Percentiles rank a stretch among this genome's conserved stretches.
Evolutionary conservation across 2,329 filamentous ascomycete genomes (phyloP).

Genomic region (Stemphylium vesicarium): DNA sequence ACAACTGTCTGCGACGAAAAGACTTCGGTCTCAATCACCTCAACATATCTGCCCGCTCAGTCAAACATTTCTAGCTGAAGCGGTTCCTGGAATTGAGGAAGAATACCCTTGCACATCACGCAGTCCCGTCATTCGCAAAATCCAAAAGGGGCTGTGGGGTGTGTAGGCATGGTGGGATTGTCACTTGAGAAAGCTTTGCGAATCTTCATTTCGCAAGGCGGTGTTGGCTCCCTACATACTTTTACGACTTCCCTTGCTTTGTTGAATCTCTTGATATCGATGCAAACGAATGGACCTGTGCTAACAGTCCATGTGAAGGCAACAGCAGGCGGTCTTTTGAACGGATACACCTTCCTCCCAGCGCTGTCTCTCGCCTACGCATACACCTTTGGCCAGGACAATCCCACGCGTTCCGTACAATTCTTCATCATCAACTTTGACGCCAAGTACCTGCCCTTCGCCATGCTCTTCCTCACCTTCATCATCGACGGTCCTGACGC

Average conservation of each 20-base stretch:
- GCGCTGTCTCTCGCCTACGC: slow-evolving; percentile 77
- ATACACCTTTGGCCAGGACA: slow-evolving; percentile 87
- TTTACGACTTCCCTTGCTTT: slow-evolving; percentile 12
- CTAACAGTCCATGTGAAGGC: slow-evolving; percentile 52
- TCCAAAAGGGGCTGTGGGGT: slow-evolving; percentile 52
- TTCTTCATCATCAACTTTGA: slow-evolving; percentile 87
- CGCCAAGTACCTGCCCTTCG: slow-evolving; percentile 79
- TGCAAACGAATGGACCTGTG: slow-evolving; percentile 19
- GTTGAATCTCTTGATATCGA: slow-evolving; percentile 9
- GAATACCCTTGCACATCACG: slow-evolving; percentile 58
- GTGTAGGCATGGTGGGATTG: slow-evolving; percentile 60
- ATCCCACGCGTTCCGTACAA: slow-evolving; percentile 74
- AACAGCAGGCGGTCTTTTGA: slow-evolving; percentile 61
- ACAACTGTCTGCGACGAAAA: slow-evolving; percentile 23
- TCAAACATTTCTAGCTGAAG: slow-evolving; percentile 54
- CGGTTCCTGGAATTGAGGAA: slow-evolving; percentile 63
- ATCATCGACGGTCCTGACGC: slow-evolving; percentile 66
- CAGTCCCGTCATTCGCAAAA: slow-evolving; percentile 60
- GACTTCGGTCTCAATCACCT: slow-evolving; percentile 54
- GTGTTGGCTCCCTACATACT: slow-evolving; percentile 71
- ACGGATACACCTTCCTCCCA: slow-evolving; percentile 58
- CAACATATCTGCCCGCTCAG: slow-evolving; percentile 65
- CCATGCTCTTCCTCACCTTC: slow-evolving; percentile 77
- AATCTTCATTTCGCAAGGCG: slow-evolving; percentile 61
- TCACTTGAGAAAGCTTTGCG: slow-evolving; percentile 61